Base-by-base conservation (phyloP, 1,284 basidiomycete genomes). In the Cutaneotrichosporon sp. region DNA sequence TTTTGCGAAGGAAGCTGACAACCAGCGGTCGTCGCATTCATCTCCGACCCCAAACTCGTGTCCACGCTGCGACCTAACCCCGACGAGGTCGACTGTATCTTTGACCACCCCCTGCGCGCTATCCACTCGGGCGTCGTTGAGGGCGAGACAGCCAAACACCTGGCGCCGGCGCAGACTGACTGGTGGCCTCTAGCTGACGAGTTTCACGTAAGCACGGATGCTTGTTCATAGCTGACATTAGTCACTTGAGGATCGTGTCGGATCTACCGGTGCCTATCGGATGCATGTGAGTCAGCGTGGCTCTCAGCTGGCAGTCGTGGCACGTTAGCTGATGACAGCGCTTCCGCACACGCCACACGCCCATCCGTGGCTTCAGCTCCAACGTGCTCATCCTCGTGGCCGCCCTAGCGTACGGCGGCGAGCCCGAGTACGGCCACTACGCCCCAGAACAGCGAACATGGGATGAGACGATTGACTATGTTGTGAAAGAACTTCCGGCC, bases 281-380 rank as follows among this genome's bases (percentile, higher is more conserved):
- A 70, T 73, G 70, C 66, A 70, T 47, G 70, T 71, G 49, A 56
- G 67, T 49, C 12, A 4, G 10, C 7, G 22, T n/a, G n/a, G n/a
- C n/a, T n/a, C n/a, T 18, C 20, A 46, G 22, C 34, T 14, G 14
- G 8, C 8, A 21, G 23, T 4, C 14, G 15, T 4, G 33, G 3
- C 38, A 37, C 8, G n/a, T 18, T n/a, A 55, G 39, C 51, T 89
- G 87, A 63, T 80, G 84, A 43, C 84, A 90, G 72, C 83, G 88
- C 13, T 85, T 91, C 65, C 80, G 86, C 38, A 84, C 84, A 3
- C 77, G 77, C 0, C 84, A 85, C 2, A 88, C 87, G 8, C 83
- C 88, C 0, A 80, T 91, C 59, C 88, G 88, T 66, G 89, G 89
- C 0, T 74, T 91, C 2, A 90, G 88, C 0, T 79, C 88, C 1